These are phyloP conservation scores for Oryza meridionalis DNA, from an alignment of 176 grass and related monocot genomes.

Conservation along the genomic window DNA sequence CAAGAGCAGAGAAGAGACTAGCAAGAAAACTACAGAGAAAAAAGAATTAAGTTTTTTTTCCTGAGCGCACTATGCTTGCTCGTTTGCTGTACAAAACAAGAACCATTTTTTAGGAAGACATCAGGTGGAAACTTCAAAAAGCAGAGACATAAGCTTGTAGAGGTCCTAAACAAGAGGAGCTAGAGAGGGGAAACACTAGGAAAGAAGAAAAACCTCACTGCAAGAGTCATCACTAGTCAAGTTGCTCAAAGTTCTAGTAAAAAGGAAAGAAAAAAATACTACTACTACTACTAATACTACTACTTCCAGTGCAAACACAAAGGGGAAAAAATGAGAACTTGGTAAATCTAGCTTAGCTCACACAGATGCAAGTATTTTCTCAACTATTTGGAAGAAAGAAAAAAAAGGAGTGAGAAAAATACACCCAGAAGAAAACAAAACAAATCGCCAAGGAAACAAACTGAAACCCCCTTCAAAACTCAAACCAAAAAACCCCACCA, in stretches of 20 bases:
- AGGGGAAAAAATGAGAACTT: not conserved
- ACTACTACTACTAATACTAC: not conserved
- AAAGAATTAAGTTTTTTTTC: not conserved
- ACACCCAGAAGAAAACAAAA: conserved; percentile 5
- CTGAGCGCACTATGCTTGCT: not conserved
- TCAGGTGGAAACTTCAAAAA: conserved; percentile 26
- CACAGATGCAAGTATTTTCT: not conserved
- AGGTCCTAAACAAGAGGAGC: not conserved
- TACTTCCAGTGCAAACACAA: not conserved
- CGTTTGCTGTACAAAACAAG: conserved; percentile 22
- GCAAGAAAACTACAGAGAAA: not conserved
- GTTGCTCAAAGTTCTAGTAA: not conserved
- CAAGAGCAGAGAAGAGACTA: not conserved
- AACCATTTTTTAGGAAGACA: not conserved
- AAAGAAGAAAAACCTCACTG: not conserved
- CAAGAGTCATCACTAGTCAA: not conserved
- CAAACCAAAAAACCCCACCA: not conserved
- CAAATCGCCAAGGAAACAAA: not conserved
- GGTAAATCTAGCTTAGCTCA: not conserved
- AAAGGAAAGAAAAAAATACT: not conserved
- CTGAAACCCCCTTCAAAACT: not conserved
- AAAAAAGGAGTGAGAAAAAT: not conserved
- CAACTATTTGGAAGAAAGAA: not conserved
- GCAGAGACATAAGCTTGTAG: not conserved
- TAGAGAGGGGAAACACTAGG: not conserved